A percentile compares a stretch with the other conserved stretches of the same genome.
Evolutionary conservation across 108 stramenopile genomes (phyloP).

Genomic region (Fragilaria radians): DNA sequence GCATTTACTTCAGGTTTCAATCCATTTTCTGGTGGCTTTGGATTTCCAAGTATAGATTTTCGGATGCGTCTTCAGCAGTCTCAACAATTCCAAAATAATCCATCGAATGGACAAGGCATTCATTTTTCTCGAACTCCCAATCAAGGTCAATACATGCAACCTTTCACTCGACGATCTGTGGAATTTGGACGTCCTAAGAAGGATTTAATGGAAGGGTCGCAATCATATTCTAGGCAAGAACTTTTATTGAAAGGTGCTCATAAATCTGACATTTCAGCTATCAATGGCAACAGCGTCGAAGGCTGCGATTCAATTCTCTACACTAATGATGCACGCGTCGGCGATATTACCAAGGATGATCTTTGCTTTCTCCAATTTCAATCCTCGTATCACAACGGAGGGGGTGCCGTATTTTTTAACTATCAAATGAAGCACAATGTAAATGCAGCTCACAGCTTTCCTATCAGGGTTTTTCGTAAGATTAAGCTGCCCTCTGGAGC

Average conservation of each 20-base stretch:
- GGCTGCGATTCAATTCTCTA: not conserved
- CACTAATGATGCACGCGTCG: not conserved
- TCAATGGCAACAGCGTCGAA: not conserved
- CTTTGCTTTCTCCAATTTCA: not conserved
- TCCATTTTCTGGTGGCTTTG: too few relatives aligned
- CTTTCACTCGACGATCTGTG: too few relatives aligned
- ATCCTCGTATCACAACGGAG: not conserved
- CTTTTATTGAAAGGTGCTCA: conserved; percentile 1
- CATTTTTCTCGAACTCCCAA: too few relatives aligned
- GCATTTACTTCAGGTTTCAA: too few relatives aligned
- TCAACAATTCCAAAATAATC: too few relatives aligned
- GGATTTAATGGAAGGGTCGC: not conserved
- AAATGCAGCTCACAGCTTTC: not conserved
- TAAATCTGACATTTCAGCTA: not conserved
- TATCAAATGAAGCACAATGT: not conserved
- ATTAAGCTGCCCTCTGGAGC: not conserved
- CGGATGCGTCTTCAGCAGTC: too few relatives aligned
- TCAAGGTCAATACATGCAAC: too few relatives aligned
- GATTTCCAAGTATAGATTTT: too few relatives aligned
- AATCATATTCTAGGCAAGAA: not conserved
- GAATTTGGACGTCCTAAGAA: not conserved
- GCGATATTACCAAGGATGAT: not conserved
- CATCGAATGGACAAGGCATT: too few relatives aligned
- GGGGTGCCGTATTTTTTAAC: not conserved
- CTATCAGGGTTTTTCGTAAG: not conserved